These are phyloP conservation scores for Sordariomycetes sp. DNA, from an alignment of 2,329 filamentous ascomycete genomes.

Conservation along the genomic window DNA sequence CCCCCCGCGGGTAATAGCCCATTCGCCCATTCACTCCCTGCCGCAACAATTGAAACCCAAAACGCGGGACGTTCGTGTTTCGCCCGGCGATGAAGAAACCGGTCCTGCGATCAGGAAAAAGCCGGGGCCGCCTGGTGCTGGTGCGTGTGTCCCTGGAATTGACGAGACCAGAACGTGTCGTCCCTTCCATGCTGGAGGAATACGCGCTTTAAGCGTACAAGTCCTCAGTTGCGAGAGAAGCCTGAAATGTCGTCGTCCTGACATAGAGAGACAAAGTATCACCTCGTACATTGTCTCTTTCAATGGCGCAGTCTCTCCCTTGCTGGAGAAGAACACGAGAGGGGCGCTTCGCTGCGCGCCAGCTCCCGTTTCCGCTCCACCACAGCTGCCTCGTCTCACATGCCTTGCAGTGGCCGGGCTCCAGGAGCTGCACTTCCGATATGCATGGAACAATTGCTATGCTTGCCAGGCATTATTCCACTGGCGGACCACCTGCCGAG, in stretches of 20 bases:
- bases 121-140: background rate
- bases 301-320: background rate
- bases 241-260: too few species aligned
- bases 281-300: too few species aligned
- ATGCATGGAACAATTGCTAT: background rate
- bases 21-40: background rate
- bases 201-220: too few species aligned
- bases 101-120: background rate
- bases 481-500: too few species aligned
- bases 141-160: too few species aligned
- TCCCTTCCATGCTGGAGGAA: too few species aligned
- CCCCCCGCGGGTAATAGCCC: too few species aligned
- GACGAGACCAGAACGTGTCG: background rate
- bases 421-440: background rate
- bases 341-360: background rate
- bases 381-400: background rate
- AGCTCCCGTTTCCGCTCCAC: background rate
- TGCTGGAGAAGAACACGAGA: background rate
- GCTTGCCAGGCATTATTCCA: too few species aligned
- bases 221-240: too few species aligned
- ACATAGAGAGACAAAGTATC: too few species aligned
- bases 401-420: background rate
- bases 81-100: background rate
- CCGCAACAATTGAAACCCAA: conserved; percentile 1
- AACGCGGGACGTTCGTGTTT: conserved; percentile 3